These are phyloP conservation scores for Colletotrichum phormii DNA, from an alignment of 2,329 filamentous ascomycete species.

Conservation along the genomic window DNA sequence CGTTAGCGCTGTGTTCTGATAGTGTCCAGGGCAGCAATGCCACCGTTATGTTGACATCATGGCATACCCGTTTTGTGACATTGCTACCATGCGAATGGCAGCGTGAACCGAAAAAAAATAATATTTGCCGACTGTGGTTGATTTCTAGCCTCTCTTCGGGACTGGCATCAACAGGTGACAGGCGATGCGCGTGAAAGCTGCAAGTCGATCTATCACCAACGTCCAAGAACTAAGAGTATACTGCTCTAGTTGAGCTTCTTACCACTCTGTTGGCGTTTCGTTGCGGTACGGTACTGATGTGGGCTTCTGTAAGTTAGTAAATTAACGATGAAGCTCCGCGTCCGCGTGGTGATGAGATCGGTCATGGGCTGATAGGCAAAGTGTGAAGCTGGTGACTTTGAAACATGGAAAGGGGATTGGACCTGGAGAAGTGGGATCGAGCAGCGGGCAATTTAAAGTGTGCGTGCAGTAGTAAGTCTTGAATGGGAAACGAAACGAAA, in stretches of 20 bases:
- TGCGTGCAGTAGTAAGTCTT: conserved; percentile 21
- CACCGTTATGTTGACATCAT: not conserved
- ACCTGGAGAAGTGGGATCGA: conserved; percentile 17
- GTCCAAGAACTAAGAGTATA: not conserved
- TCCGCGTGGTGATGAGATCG: not conserved
- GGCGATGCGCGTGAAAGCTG: not conserved
- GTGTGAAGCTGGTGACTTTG: conserved; percentile 14
- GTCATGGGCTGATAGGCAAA: not conserved
- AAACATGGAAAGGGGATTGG: conserved; percentile 20
- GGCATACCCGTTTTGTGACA: conserved; percentile 47
- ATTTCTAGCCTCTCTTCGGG: not conserved
- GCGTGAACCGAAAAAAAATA: not conserved
- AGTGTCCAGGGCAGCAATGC: not conserved
- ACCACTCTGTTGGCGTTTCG: not conserved
- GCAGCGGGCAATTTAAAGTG: conserved; percentile 27
- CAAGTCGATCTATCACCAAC: not conserved
- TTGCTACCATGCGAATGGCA: conserved; percentile 41
- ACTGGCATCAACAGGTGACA: not conserved
- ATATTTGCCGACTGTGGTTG: not conserved
- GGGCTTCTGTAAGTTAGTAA: not conserved
- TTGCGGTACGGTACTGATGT: not conserved
- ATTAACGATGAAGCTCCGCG: not conserved
- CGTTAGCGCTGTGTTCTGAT: not conserved
- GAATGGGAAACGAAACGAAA: conserved; percentile 26
- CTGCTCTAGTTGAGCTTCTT: not conserved